Evolutionary conservation across 2,329 filamentous ascomycete genomes (phyloP), one percentile per base, ranked within the genome.

Genomic region (Drechmeria coniospora): DNA sequence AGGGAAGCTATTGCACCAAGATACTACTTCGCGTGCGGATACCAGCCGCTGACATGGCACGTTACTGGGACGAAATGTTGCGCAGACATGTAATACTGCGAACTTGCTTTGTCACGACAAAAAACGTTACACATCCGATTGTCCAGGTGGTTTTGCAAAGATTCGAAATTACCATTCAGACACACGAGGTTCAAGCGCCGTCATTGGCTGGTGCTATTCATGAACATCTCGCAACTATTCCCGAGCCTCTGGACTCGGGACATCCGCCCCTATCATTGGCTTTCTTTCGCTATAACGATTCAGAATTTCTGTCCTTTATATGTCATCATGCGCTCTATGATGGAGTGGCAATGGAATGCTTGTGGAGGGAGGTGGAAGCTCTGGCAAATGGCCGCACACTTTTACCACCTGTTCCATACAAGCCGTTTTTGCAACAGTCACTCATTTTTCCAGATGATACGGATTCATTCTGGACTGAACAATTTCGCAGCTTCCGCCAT

Each of bases 271-370:
- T 61, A 8, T 65, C 57, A 4, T 51, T 64, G 27, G 60, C 56
- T 0, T 28, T 60, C 0, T 49, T 70, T 14, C 36, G 38, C 8
- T 39, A 49, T 1, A 40, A 41, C 5, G 44, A 40, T 0, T 43
- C 35, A 0, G 27, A 32, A 0, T 62, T 61, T 23, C 40, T 63
- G 2, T 74, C 57, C 0, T 64, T 64, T 26, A 49, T 60, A 21
- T 74, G 58, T 40, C 84, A 93, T 41, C 86, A 94, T 51, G 80
- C 82, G 2, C 57, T 93, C 1, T 92, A 93, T 41, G 86, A 94
- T 50, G 86, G 79, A 0, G 72, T 78, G 20, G 82, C 83, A 0
- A 77, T 93, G 42, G 57, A 63, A 1, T 59, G 63, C 7, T 57
- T 94, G 0, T 63, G 87, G 15, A 50, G 66, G 0, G 84, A 93